phyloP scores from a whole-genome alignment of 2,329 filamentous ascomycete genomes.

The Akanthomyces lecanii region DNA sequence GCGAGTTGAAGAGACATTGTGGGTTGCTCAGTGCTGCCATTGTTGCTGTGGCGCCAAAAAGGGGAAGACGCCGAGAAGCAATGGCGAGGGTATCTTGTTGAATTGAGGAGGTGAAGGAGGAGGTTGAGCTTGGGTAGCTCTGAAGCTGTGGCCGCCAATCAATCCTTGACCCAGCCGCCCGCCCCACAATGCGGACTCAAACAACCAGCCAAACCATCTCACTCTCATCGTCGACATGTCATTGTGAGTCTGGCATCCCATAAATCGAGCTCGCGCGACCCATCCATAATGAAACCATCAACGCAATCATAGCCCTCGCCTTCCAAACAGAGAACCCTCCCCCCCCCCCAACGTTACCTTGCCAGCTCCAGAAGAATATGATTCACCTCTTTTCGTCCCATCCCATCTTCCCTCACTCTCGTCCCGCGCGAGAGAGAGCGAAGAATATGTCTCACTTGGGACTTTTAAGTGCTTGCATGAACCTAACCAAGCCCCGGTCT shows the following conservation, averaged over 20 bases:
- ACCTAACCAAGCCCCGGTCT: neutral
- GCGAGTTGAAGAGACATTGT: constrained; percentile 40
- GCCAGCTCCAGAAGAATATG: neutral
- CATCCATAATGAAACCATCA: neutral
- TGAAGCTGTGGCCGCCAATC: neutral
- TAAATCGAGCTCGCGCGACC: neutral
- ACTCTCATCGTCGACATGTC: neutral
- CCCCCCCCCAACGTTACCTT: neutral
- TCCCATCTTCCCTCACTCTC: neutral
- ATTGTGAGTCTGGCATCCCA: neutral
- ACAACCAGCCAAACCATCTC: neutral
- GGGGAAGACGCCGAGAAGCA: neutral
- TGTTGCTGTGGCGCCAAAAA: neutral
- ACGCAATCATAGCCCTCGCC: neutral
- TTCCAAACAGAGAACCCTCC: no score
- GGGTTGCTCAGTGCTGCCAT: constrained; percentile 31
- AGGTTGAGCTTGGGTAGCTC: constrained; percentile 9
- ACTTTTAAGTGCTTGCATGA: constrained; percentile 1
- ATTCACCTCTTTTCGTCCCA: neutral
- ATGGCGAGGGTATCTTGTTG: neutral
- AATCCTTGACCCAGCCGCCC: neutral
- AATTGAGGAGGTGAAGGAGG: constrained; percentile 10
- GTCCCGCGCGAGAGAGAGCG: neutral
- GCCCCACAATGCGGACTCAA: no score
- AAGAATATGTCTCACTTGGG: neutral